Evolutionary conservation across 1,139 yeast species (phyloP).

Genomic region (Pichia cactophila): DNA sequence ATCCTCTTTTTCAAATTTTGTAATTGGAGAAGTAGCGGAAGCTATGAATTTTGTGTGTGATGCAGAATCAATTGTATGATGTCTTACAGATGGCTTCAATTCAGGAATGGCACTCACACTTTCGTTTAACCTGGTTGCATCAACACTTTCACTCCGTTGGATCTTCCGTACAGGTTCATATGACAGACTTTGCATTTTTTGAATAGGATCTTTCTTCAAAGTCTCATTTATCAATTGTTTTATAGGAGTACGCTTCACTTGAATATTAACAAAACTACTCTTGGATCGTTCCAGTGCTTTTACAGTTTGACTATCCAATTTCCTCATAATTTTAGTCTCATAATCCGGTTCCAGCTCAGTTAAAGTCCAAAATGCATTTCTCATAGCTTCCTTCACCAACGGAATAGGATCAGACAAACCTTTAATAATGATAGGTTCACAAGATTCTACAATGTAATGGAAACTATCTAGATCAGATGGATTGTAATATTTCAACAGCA

Average conservation of each 20-base stretch:
- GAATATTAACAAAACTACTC: slow-evolving; percentile 9
- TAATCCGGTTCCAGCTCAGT: slow-evolving; percentile 41
- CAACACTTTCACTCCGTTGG: slow-evolving; percentile 9
- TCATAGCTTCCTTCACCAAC: slow-evolving; percentile 66
- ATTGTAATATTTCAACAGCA: slow-evolving; percentile 39
- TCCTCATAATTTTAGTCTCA: slow-evolving; percentile 32
- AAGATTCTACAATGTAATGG: slow-evolving; percentile 36
- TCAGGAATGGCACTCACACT: neutral
- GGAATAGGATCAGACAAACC: slow-evolving; percentile 79
- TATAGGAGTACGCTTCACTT: slow-evolving; percentile 18
- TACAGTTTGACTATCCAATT: slow-evolving; percentile 41
- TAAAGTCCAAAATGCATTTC: slow-evolving; percentile 69
- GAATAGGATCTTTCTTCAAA: slow-evolving; percentile 10
- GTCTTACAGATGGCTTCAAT: slow-evolving; percentile 3
- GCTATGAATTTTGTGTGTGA: neutral
- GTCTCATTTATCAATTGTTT: slow-evolving; percentile 22
- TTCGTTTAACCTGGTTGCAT: neutral
- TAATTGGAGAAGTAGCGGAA: neutral
- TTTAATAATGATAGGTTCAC: slow-evolving; percentile 47
- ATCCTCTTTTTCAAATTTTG: slow-evolving; percentile 1
- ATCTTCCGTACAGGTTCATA: slow-evolving; percentile 5
- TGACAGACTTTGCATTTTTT: slow-evolving; percentile 9
- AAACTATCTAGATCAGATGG: slow-evolving; percentile 33
- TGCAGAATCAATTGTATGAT: slow-evolving; percentile 5
- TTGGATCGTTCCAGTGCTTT: slow-evolving; percentile 21